These are phyloP conservation scores for Azolla pinnata DNA, from an alignment of 75 land plant species.

Conservation along the genomic window DNA sequence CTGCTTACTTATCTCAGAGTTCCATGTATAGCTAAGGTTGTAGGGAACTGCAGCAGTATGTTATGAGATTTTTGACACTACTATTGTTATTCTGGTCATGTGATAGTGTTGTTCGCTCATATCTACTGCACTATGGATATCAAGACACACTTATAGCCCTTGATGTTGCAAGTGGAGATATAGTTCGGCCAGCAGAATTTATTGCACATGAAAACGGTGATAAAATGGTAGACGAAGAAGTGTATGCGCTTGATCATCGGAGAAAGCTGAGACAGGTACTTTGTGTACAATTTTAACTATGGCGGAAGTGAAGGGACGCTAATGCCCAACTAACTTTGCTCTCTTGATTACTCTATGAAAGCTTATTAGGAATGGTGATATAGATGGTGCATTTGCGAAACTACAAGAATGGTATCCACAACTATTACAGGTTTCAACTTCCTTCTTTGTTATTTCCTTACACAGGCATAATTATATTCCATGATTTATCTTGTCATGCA, in stretches of 20 bases:
- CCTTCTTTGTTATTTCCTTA: no score
- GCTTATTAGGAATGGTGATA: conserved; percentile 69
- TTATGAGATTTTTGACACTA: no score
- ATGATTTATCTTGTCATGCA: no score
- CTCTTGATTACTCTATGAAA: conserved; percentile 13
- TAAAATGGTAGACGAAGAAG: conserved; percentile 26
- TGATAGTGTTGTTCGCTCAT: conserved; percentile 69
- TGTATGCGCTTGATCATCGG: conserved; percentile 62
- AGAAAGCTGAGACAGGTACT: conserved; percentile 65
- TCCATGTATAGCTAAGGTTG: no score
- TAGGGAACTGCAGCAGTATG: no score
- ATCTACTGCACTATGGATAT: conserved; percentile 89
- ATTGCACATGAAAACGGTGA: conserved; percentile 35
- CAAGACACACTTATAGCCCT: conserved; percentile 78
- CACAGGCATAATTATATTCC: no score
- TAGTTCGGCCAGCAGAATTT: conserved; percentile 33
- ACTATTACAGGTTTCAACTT: conserved; percentile 60
- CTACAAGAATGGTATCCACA: conserved; percentile 83
- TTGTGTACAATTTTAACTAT: background rate
- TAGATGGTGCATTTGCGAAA: conserved; percentile 57
- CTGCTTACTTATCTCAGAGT: no score
- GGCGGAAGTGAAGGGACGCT: background rate
- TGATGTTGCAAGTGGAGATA: conserved; percentile 60
- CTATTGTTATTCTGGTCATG: no score
- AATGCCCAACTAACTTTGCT: background rate